Evolutionary conservation across 495 filamentous ascomycete species (phyloP).

Genomic region (Penicillium pancosmium): DNA sequence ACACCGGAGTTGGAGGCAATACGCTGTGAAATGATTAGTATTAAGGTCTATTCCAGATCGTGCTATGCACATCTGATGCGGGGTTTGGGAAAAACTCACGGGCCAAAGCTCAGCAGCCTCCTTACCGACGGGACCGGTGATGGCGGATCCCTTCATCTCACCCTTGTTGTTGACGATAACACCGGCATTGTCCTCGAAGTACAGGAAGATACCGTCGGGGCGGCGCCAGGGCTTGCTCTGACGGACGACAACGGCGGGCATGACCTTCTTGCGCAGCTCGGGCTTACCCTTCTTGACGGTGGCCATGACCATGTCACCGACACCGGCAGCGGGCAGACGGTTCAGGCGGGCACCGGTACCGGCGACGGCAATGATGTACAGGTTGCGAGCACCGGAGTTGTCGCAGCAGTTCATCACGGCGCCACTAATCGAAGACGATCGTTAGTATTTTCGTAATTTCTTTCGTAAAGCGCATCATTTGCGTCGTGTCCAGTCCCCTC

Average conservation of each 20-base stretch:
- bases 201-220: constrained; percentile 95
- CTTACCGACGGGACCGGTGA: constrained; percentile 99
- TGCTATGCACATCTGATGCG: constrained; percentile 1
- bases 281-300: constrained; percentile 99
- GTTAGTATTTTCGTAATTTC: constrained; percentile 23
- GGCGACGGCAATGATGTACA: constrained; percentile 99
- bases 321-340: constrained; percentile 94
- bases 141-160: constrained; percentile 99
- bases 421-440: constrained; percentile 60
- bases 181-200: constrained; percentile 99
- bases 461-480: constrained; percentile 8
- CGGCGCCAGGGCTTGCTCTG: constrained; percentile 99
- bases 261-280: constrained; percentile 99
- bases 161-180: constrained; percentile 99
- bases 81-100: constrained; percentile 11
- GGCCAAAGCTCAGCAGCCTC: constrained; percentile 99
- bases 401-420: constrained; percentile 97
- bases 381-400: constrained; percentile 97
- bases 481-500: constrained; percentile 15
- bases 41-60: background rate
- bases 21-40: constrained; percentile 60
- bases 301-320: constrained; percentile 99
- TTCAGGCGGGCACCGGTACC: constrained; percentile 98
- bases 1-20: constrained; percentile 99
- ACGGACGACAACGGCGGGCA: constrained; percentile 96